Evolutionary conservation across 2,329 filamentous ascomycete genomes (phyloP), one percentile per base, ranked within the genome.

Genomic region (Cladosporium sp.): DNA sequence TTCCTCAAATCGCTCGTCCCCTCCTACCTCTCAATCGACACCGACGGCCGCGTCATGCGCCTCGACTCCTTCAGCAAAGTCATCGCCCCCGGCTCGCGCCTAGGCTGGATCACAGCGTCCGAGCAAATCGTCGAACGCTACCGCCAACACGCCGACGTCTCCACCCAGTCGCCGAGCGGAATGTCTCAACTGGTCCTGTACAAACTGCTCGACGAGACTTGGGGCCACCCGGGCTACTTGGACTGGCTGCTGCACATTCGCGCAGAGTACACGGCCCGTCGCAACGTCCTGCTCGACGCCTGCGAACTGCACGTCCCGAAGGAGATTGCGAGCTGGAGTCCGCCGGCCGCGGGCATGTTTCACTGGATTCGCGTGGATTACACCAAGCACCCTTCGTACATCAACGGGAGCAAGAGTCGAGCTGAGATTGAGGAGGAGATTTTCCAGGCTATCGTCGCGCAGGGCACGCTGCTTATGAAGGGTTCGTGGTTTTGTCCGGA

Each of bases 21-120:
- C 0, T 94, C 90, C 0, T 96, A 90, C 72, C 78, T 96, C 28
- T 88, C 82, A 59, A 71, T 97, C 56, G 93, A 97, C 70, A 81
- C 83, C 17, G 89, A 96, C 67, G 93, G 93, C 58, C 87, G 92
- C 24, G 93, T 97, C 45, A 81, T 97, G 60, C 88, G 92, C 51
- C 80, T 97, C 3, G 93, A 97, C 72, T 96, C 92, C 1, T 97
- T 97, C 72, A 94, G 90, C 68, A 97, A 97, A 76, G 94, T 90
- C 0, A 82, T 96, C 28, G 91, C 91, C 0, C 93, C 93, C 0
- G 93, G 93, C 1, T 94, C 89, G 68, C 87, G 93, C 22, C 77
- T 96, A 1, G 92, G 93, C 40, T 99, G 94, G 93, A 82, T 97
- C 58, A 96, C 93, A 0, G 93, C 86, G 0, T 89, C 89, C 1